These are phyloP conservation scores for Verticillium nubilum DNA, from an alignment of 2,329 filamentous ascomycete species.

Conservation along the genomic window DNA sequence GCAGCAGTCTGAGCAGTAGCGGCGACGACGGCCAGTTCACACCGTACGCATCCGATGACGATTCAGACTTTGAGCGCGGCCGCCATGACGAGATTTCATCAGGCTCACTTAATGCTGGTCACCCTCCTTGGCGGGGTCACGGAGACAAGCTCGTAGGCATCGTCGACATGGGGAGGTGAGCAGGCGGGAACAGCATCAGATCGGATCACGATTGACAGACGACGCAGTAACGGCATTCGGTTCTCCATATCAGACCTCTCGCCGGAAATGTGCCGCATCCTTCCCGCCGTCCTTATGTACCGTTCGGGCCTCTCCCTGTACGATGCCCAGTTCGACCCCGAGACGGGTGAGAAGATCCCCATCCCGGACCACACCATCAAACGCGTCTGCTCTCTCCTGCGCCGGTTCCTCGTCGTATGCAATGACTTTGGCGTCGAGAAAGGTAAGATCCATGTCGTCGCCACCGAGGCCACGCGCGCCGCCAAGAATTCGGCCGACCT, in stretches of 20 bases:
- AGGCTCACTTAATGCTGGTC: neutral
- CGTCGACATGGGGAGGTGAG: conserved; percentile 32
- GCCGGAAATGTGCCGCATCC: conserved; percentile 49
- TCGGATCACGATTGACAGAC: neutral
- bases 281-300: conserved; percentile 40
- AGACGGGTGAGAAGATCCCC: conserved; percentile 23
- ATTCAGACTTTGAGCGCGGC: neutral
- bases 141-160: conserved; percentile 23
- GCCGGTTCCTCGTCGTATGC: conserved; percentile 22
- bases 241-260: conserved; percentile 52
- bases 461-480: conserved; percentile 24
- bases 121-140: conserved; percentile 23
- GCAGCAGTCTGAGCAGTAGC: neutral
- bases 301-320: conserved; percentile 25
- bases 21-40: neutral
- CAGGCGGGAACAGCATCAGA: neutral
- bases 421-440: conserved; percentile 17
- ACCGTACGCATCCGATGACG: neutral
- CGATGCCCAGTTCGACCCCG: conserved; percentile 23
- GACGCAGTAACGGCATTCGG: conserved; percentile 62
- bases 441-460: conserved; percentile 22
- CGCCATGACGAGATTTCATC: neutral
- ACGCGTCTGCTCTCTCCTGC: conserved; percentile 18
- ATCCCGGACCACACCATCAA: conserved; percentile 21
- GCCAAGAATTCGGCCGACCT: conserved; percentile 23